A percentile compares a stretch with the other conserved stretches of the same genome.
Evolutionary conservation across 2,329 filamentous ascomycete genomes (phyloP).

Genomic region (Aspergillus pseudoglaucus): DNA sequence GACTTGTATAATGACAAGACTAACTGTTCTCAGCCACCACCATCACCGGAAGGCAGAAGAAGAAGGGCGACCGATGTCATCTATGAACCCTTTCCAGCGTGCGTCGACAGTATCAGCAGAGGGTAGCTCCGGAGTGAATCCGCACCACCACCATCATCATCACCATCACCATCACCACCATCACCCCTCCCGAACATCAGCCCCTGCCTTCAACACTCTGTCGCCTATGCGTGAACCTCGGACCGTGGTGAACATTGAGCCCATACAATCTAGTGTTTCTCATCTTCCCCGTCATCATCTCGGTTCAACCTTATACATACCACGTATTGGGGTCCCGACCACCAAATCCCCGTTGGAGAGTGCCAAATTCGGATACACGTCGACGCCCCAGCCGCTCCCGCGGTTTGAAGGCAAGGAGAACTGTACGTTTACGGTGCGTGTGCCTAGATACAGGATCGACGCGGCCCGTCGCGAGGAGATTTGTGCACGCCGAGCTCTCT

Average conservation of each 20-base stretch:
- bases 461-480: constrained; percentile 71
- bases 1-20: background rate
- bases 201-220: constrained; percentile 4
- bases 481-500: constrained; percentile 70
- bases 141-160: constrained; percentile 38
- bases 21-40: constrained; percentile 35
- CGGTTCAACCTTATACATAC: constrained; percentile 75
- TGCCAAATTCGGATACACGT: constrained; percentile 52
- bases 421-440: constrained; percentile 81
- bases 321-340: constrained; percentile 50
- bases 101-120: constrained; percentile 24
- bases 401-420: constrained; percentile 74
- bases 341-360: constrained; percentile 37
- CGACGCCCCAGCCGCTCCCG: constrained; percentile 65
- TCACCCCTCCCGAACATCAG: constrained; percentile 15
- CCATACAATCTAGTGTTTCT: constrained; percentile 65
- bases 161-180: constrained; percentile 39
- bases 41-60: constrained; percentile 52
- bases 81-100: constrained; percentile 23
- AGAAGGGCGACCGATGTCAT: constrained; percentile 28
- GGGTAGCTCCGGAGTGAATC: constrained; percentile 6
- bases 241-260: constrained; percentile 60
- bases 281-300: constrained; percentile 70
- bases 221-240: constrained; percentile 51
- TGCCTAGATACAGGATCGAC: constrained; percentile 71